These are phyloP conservation scores for Murraya koenigii DNA, from an alignment of 345 rosid genomes.

Conservation along the genomic window DNA sequence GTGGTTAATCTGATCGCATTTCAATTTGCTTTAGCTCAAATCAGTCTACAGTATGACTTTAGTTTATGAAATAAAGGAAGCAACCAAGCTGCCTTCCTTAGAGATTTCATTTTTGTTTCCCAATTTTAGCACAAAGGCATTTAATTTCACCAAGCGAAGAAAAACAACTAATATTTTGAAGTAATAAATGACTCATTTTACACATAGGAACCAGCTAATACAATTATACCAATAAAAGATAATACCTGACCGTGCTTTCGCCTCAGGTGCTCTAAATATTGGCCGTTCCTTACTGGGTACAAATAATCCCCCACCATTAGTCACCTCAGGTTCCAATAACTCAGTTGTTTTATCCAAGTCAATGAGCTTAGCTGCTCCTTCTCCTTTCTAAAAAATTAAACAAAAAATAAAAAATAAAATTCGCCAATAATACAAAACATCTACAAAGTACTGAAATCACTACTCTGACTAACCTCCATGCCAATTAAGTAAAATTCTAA, in stretches of 20 bases:
- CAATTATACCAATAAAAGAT: not conserved
- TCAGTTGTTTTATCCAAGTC: constrained; percentile 37
- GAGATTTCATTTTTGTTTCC: not conserved
- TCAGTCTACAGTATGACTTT: not conserved
- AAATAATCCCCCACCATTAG: constrained; percentile 32
- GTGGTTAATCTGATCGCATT: not conserved
- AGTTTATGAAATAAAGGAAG: not conserved
- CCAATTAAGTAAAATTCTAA: not conserved
- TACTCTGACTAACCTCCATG: constrained; percentile 6
- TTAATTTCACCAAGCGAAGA: not conserved
- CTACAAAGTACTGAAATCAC: not conserved
- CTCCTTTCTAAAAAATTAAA: constrained; percentile 9
- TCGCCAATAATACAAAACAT: not conserved
- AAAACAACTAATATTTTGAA: not conserved
- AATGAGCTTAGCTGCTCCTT: constrained; percentile 3
- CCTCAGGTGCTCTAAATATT: constrained; percentile 53
- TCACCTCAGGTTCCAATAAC: constrained; percentile 35
- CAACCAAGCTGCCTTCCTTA: not conserved
- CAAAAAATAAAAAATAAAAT: not conserved
- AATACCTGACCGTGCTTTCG: constrained; percentile 48
- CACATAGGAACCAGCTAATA: not conserved
- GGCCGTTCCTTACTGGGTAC: constrained; percentile 43
- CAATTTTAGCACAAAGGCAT: not conserved
- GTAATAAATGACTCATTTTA: not conserved
- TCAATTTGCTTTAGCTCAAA: not conserved